These are phyloP conservation scores for Podospora appendiculata DNA, from an alignment of 495 filamentous ascomycete genomes.

Conservation along the genomic window DNA sequence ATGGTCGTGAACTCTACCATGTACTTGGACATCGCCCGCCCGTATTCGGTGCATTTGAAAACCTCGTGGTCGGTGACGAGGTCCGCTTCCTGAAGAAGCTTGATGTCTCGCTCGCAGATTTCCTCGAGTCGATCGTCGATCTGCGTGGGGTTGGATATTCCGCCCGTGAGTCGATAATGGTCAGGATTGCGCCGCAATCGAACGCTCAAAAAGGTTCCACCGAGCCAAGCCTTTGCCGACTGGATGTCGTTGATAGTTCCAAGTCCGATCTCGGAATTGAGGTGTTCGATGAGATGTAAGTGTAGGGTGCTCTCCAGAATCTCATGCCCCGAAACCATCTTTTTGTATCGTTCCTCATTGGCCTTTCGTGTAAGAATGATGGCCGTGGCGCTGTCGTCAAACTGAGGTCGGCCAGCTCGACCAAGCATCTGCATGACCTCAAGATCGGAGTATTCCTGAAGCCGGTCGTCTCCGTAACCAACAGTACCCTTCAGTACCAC, in stretches of 20 bases:
- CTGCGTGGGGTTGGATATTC: conserved; percentile 30
- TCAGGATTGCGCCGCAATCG: conserved; percentile 71
- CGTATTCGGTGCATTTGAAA: conserved; percentile 67
- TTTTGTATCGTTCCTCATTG: conserved; percentile 68
- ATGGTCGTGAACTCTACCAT: conserved; percentile 90
- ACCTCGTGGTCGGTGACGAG: conserved; percentile 45
- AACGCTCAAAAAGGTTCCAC: conserved; percentile 80
- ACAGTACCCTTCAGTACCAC: conserved; percentile 90
- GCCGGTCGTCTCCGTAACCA: conserved; percentile 55
- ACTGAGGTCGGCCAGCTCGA: conserved; percentile 87
- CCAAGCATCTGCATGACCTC: conserved; percentile 99
- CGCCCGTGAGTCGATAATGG: conserved; percentile 66
- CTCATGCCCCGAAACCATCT: conserved; percentile 75
- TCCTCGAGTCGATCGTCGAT: conserved; percentile 65
- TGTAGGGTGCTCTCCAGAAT: conserved; percentile 84
- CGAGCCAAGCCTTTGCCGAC: conserved; percentile 76
- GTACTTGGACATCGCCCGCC: conserved; percentile 87
- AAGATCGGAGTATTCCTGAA: conserved; percentile 76
- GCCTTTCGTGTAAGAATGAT: conserved; percentile 75
- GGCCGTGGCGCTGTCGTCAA: conserved; percentile 75
- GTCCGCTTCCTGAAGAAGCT: conserved; percentile 51
- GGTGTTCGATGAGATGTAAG: conserved; percentile 79
- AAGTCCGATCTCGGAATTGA: conserved; percentile 89
- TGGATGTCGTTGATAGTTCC: conserved; percentile 65
- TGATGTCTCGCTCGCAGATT: conserved; percentile 76